phyloP scores from a whole-genome alignment of 495 filamentous ascomycete species.

The Pyrenopolyporus hunteri region DNA sequence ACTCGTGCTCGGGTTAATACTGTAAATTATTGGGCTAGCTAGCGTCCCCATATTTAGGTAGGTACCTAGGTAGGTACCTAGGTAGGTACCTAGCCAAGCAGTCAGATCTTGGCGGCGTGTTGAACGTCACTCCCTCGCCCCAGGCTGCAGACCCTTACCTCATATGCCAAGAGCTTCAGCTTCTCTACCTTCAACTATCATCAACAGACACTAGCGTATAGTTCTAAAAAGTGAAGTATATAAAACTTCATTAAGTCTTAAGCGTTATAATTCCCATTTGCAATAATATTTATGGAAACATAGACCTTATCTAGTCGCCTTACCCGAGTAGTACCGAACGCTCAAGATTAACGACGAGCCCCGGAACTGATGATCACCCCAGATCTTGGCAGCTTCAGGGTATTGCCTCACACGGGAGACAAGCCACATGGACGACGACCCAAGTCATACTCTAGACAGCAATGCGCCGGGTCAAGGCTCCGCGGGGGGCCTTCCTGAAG shows the following conservation, averaged over 20 bases:
- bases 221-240: too few species aligned
- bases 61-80: too few species aligned
- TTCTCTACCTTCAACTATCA: background rate
- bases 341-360: conserved; percentile 6
- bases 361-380: conserved; percentile 42
- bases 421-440: conserved; percentile 42
- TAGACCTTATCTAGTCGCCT: too few species aligned
- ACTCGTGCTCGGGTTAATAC: too few species aligned
- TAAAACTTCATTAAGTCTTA: too few species aligned
- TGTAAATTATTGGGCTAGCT: too few species aligned
- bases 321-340: background rate
- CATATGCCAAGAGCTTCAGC: background rate
- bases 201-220: too few species aligned
- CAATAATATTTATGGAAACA: too few species aligned
- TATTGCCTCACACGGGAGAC: conserved; percentile 46
- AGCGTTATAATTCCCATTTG: too few species aligned
- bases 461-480: conserved; percentile 23
- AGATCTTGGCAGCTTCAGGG: conserved; percentile 33
- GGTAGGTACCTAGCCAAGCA: conserved; percentile 22
- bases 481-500: conserved; percentile 24
- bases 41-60: too few species aligned
- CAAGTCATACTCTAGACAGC: conserved; percentile 22
- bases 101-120: conserved; percentile 14
- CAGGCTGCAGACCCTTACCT: background rate
- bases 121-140: conserved; percentile 14